Evolutionary conservation across 768 basidiomycete species (phyloP).

Genomic region (Leccinellum luteum): DNA sequence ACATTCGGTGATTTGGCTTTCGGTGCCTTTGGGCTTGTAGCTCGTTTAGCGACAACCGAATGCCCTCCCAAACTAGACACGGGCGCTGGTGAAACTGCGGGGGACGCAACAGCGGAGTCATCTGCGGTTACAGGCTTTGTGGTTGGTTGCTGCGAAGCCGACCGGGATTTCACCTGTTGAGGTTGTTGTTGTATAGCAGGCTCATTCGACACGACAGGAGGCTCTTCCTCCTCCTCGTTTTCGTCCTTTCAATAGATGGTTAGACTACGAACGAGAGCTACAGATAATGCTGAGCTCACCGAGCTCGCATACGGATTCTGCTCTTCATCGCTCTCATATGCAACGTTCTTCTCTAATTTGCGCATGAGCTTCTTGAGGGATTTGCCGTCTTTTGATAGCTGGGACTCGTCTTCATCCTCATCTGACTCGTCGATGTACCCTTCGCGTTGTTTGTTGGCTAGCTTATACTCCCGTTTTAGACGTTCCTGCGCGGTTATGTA

Average conservation of each 20-base stretch:
- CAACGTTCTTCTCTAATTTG: conserved; percentile 77
- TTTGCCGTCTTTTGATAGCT: conserved; percentile 68
- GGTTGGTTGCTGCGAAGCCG: conserved; percentile 37
- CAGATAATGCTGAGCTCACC: conserved; percentile 39
- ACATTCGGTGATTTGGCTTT: conserved; percentile 48
- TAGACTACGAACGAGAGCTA: not conserved
- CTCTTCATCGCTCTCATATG: conserved; percentile 81
- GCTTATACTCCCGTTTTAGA: conserved; percentile 76
- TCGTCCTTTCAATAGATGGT: conserved; percentile 45
- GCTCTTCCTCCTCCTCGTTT: conserved; percentile 75
- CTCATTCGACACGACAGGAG: conserved; percentile 38
- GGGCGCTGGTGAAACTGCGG: conserved; percentile 51
- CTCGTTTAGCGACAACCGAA: conserved; percentile 77
- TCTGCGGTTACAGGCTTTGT: conserved; percentile 34
- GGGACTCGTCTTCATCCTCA: conserved; percentile 62
- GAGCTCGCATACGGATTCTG: conserved; percentile 77
- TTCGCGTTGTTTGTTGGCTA: conserved; percentile 72
- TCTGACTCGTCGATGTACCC: conserved; percentile 72
- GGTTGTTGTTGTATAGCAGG: conserved; percentile 42
- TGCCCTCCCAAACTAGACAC: conserved; percentile 66
- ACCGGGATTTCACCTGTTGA: conserved; percentile 45
- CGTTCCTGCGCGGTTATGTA: conserved; percentile 55
- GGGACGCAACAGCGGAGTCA: conserved; percentile 40
- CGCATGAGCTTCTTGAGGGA: conserved; percentile 84
- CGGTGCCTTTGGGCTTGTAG: conserved; percentile 74